These are phyloP conservation scores for Diaporthe nobilis DNA, from an alignment of 2,329 filamentous ascomycete species.

Conservation along the genomic window DNA sequence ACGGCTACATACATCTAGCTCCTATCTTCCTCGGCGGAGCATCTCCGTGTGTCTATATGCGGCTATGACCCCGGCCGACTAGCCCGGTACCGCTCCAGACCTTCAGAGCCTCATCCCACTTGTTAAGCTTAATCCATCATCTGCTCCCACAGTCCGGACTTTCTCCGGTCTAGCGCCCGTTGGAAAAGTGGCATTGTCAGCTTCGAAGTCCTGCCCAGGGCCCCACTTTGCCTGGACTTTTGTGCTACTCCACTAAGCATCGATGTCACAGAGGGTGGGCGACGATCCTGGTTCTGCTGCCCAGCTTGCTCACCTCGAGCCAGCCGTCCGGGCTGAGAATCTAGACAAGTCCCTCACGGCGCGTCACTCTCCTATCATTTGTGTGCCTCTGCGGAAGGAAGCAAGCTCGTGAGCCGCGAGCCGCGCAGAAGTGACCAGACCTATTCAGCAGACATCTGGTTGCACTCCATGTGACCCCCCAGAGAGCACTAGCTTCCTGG, in stretches of 20 bases:
- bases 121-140: constrained; percentile 22
- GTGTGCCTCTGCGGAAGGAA: neutral
- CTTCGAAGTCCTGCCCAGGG: neutral
- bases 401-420: neutral
- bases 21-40: constrained; percentile 18
- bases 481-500: neutral
- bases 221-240: neutral
- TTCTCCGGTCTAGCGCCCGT: constrained; percentile 23
- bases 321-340: neutral
- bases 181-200: neutral
- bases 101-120: constrained; percentile 20
- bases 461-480: constrained; percentile 4
- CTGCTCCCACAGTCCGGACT: neutral
- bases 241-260: neutral
- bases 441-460: neutral
- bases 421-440: constrained; percentile 7
- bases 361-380: constrained; percentile 6
- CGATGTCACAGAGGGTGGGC: neutral
- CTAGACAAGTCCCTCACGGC: constrained; percentile 12
- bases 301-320: neutral
- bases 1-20: constrained; percentile 21
- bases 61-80: constrained; percentile 18
- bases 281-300: neutral
- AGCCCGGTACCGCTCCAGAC: constrained; percentile 10
- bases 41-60: constrained; percentile 23